phyloP scores from a whole-genome alignment of 2,329 filamentous ascomycete species.

The Epichloe elymi region DNA sequence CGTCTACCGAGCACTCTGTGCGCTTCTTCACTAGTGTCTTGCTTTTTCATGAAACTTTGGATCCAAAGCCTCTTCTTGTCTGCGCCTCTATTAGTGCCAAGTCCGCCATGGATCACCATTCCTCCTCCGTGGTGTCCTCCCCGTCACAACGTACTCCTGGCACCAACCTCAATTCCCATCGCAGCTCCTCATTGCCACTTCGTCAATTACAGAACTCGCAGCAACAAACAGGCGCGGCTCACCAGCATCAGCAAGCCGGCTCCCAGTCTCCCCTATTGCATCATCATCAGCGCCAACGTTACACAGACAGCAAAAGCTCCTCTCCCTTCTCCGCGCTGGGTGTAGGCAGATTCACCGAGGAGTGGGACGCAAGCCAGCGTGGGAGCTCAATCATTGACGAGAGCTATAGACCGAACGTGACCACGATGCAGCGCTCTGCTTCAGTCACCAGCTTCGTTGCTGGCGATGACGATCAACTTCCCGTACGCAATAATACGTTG shows the following conservation, averaged over 20 bases:
- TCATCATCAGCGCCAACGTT: conserved; percentile 10
- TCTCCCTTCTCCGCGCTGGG: conserved; percentile 1
- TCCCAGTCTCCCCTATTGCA: conserved; percentile 10
- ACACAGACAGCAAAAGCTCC: not conserved
- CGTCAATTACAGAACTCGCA: conserved; percentile 4
- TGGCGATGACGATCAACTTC: conserved; percentile 29
- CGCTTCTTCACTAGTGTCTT: not conserved
- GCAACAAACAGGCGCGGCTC: conserved; percentile 6
- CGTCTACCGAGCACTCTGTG: not conserved
- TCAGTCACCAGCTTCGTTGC: conserved; percentile 43
- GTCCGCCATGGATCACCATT: conserved; percentile 19
- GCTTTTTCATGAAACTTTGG: conserved; percentile 1
- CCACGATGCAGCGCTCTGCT: conserved; percentile 44
- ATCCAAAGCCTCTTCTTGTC: not conserved
- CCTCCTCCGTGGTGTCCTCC: conserved; percentile 10
- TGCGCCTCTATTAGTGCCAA: conserved; percentile 9
- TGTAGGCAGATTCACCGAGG: conserved; percentile 49
- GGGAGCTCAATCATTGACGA: conserved; percentile 51
- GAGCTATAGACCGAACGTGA: conserved; percentile 11
- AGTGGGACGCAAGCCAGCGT: conserved; percentile 57
- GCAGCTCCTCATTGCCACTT: conserved; percentile 3
- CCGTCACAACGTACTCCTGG: conserved; percentile 8
- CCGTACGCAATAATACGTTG: conserved; percentile 54
- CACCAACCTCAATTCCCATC: conserved; percentile 6
- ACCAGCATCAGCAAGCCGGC: conserved; percentile 2